Conservation (phyloP, 2,329 filamentous ascomycete genomes). For the Exserohilum turcica region DNA sequence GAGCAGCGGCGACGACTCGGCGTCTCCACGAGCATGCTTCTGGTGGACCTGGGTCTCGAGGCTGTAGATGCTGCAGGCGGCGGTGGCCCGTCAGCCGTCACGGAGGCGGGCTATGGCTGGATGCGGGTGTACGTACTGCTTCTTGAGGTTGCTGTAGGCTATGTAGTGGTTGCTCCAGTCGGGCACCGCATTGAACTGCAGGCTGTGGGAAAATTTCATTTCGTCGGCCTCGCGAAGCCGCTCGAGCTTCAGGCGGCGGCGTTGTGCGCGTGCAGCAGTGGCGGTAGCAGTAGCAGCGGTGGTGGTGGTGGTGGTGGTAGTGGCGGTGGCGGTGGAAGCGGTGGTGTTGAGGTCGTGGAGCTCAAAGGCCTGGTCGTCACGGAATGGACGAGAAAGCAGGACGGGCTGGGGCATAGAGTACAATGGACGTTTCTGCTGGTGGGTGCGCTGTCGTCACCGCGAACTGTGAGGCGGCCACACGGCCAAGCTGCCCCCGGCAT, state of each 20-base stretch:
- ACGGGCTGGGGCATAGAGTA: slow-evolving; percentile 9
- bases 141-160: slow-evolving; percentile 98
- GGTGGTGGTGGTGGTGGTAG: slow-evolving; percentile 25
- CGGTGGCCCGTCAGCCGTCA: slow-evolving; percentile 29
- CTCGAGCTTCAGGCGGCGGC: slow-evolving; percentile 67
- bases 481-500: not conserved
- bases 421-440: slow-evolving; percentile 5
- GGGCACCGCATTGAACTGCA: slow-evolving; percentile 99
- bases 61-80: slow-evolving; percentile 75
- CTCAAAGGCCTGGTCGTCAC: slow-evolving; percentile 37
- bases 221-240: slow-evolving; percentile 76
- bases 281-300: slow-evolving; percentile 22
- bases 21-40: slow-evolving; percentile 63
- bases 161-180: slow-evolving; percentile 99
- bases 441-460: slow-evolving; percentile 13
- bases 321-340: slow-evolving; percentile 1
- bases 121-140: slow-evolving; percentile 68
- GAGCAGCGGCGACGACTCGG: slow-evolving; percentile 85
- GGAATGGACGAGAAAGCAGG: slow-evolving; percentile 21
- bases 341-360: slow-evolving; percentile 34
- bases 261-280: slow-evolving; percentile 46
- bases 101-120: not conserved
- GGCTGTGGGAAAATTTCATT: slow-evolving; percentile 99
- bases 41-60: slow-evolving; percentile 85
- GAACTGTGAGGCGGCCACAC: slow-evolving; percentile 1